A percentile compares a stretch with the other conserved stretches of the same genome.
phyloP scores from a whole-genome alignment of 2,329 filamentous ascomycete genomes.

The Ophiostoma populinum region DNA sequence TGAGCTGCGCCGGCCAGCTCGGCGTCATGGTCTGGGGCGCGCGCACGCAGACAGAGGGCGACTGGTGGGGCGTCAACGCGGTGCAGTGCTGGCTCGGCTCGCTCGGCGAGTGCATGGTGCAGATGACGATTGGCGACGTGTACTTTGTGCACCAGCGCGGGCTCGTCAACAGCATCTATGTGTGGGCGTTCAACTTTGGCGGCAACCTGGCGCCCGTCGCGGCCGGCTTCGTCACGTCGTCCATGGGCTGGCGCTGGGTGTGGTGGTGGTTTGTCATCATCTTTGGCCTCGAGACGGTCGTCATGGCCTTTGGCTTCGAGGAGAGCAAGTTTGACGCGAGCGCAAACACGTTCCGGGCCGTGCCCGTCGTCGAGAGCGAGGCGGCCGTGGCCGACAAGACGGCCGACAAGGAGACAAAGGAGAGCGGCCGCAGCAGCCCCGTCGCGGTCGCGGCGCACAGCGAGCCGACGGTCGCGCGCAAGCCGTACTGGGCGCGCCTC shows the following conservation, averaged over 20 bases:
- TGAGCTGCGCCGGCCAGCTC: constrained; percentile 18
- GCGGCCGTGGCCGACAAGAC: neutral
- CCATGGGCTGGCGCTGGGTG: constrained; percentile 32
- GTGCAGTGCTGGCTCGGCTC: constrained; percentile 11
- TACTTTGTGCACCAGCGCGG: constrained; percentile 27
- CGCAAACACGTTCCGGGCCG: neutral
- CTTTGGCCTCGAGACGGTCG: constrained; percentile 3
- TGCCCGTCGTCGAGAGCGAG: neutral
- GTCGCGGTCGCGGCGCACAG: neutral
- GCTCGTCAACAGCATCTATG: constrained; percentile 22
- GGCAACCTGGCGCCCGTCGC: constrained; percentile 28
- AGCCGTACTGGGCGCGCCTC: constrained; percentile 4
- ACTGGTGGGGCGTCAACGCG: constrained; percentile 18
- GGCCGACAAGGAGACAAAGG: neutral
- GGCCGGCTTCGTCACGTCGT: constrained; percentile 30
- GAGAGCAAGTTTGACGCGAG: constrained; percentile 7
- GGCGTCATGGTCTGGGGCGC: constrained; percentile 20
- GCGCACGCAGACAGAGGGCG: constrained; percentile 16
- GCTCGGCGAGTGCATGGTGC: constrained; percentile 21
- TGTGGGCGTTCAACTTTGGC: constrained; percentile 23
- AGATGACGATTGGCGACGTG: constrained; percentile 23
- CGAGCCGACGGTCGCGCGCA: too few relatives aligned
- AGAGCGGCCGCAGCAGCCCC: neutral
- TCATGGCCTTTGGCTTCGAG: constrained; percentile 8
- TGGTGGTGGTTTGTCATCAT: constrained; percentile 16